Evolutionary conservation across 345 rosid genomes (phyloP), one percentile per base, ranked within the genome.

Genomic region (Jatropha curcas): DNA sequence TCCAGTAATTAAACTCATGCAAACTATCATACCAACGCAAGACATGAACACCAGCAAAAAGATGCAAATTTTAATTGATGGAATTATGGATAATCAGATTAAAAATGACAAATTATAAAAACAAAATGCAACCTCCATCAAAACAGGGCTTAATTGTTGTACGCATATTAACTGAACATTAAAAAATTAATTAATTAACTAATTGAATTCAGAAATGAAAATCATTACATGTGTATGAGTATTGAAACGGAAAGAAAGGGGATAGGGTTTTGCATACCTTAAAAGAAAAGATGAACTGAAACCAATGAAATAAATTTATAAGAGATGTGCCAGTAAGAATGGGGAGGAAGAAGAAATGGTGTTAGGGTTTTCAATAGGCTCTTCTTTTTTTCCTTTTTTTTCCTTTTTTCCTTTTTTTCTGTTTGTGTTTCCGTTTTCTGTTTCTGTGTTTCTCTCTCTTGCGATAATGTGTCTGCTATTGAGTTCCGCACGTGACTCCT

Each of bases 401-500:
- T 60, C 7, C 2, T 33, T 33, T 33, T 41, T n/a, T n/a, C n/a
- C 0, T 65, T 6, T 24, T 0, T 43, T 14, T 10, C 11, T 43
- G 53, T 43, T 43, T 43, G 35, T 12, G 34, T 43, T 66, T 48
- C 70, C 3, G 70, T 66, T 66, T 66, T 66, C 70, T 48, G 70
- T 66, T 66, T 46, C 58, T 43, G 56, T 28, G 70, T 66, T 28
- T 31, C 52, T 46, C 51, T 46, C 57, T 28, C 57, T 30, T 27
- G 34, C 70, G 70, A 48, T 66, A 46, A 66, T 67, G 64, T 60
- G 77, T 79, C 51, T 17, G 65, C 75, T 46, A 43, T 63, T 50
- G 39, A 64, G 67, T 27, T 25, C 51, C 51, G 72, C 85, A 78
- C 85, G 82, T 78, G 82, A 37, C 78, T 48, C 63, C 27, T 48